Conservation (phyloP, 768 basidiomycete genomes). For the Strobilomyces dryophilus region DNA sequence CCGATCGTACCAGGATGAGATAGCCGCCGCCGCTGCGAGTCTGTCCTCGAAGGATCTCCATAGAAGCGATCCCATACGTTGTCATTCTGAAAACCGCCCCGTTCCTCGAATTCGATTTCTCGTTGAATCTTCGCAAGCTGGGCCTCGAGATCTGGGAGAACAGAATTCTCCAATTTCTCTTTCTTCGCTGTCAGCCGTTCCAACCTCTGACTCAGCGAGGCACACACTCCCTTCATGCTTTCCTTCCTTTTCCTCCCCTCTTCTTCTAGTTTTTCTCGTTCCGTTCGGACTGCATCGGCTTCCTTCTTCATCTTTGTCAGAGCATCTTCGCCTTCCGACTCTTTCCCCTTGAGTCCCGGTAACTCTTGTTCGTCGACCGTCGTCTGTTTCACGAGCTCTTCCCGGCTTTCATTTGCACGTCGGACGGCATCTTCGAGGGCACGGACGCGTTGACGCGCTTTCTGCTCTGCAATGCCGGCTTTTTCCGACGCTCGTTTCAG, state of each 20-base stretch:
- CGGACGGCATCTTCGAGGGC: constrained; percentile 88
- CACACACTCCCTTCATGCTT: constrained; percentile 53
- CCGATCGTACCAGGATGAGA: constrained; percentile 30
- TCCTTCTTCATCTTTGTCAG: constrained; percentile 39
- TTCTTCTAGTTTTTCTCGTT: constrained; percentile 46
- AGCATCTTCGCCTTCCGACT: constrained; percentile 38
- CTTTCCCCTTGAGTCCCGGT: constrained; percentile 37
- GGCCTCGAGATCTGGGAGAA: constrained; percentile 64
- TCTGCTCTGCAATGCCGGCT: constrained; percentile 63
- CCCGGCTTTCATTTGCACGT: constrained; percentile 58
- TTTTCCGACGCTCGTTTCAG: constrained; percentile 84
- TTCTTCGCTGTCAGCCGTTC: constrained; percentile 64
- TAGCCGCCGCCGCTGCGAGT: constrained; percentile 21
- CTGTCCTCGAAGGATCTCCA: constrained; percentile 15
- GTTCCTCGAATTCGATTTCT: constrained; percentile 48
- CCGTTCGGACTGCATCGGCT: constrained; percentile 42
- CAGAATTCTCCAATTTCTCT: constrained; percentile 58
- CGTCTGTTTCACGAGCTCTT: constrained; percentile 39
- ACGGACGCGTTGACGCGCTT: constrained; percentile 82
- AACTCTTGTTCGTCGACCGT: constrained; percentile 38
- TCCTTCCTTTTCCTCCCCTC: constrained; percentile 53
- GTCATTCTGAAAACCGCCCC: constrained; percentile 20
- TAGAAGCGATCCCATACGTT: constrained; percentile 14
- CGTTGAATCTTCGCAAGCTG: constrained; percentile 55
- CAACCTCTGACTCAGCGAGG: constrained; percentile 51